Percentiles rank a stretch among this genome's conserved stretches.
Evolutionary conservation across 129 eudicot species (phyloP).

Genomic region (Scalesia atractyloides): DNA sequence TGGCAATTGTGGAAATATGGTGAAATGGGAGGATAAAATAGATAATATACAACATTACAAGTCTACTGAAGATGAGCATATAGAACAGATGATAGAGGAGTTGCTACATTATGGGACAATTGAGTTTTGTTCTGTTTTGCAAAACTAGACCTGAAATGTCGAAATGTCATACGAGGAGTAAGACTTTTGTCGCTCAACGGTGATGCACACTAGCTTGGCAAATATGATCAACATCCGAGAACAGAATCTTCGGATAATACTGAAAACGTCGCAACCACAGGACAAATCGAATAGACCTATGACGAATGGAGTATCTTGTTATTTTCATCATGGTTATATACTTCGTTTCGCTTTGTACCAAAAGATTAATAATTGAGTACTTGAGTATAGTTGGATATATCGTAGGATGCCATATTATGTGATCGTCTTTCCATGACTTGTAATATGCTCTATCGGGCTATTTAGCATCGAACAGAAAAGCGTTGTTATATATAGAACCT

Average conservation of each 20-base stretch:
- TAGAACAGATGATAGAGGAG: slow-evolving; percentile 94
- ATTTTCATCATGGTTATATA: slow-evolving; percentile 20
- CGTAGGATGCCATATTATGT: not conserved
- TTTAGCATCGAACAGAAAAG: no score
- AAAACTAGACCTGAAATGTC: slow-evolving; percentile 26
- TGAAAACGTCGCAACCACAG: slow-evolving; percentile 4
- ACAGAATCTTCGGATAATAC: not conserved
- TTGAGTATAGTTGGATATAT: slow-evolving; percentile 12
- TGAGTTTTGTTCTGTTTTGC: slow-evolving; percentile 69
- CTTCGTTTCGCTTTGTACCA: slow-evolving; percentile 23
- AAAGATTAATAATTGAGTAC: slow-evolving; percentile 10
- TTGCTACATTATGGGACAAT: slow-evolving; percentile 84
- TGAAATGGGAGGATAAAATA: slow-evolving; percentile 36
- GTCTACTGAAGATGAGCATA: slow-evolving; percentile 80
- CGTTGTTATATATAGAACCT: no score
- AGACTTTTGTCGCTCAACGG: not conserved
- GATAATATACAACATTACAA: slow-evolving; percentile 43
- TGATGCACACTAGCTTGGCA: not conserved
- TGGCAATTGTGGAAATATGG: slow-evolving; percentile 24
- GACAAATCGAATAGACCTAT: not conserved
- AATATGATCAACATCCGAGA: not conserved
- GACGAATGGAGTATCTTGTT: not conserved
- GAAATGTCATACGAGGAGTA: not conserved
- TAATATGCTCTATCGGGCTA: not conserved
- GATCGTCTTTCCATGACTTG: slow-evolving; percentile 4